Base-by-base conservation (phyloP, 2,329 filamentous ascomycete genomes). In the Fusarium sambucinum region DNA sequence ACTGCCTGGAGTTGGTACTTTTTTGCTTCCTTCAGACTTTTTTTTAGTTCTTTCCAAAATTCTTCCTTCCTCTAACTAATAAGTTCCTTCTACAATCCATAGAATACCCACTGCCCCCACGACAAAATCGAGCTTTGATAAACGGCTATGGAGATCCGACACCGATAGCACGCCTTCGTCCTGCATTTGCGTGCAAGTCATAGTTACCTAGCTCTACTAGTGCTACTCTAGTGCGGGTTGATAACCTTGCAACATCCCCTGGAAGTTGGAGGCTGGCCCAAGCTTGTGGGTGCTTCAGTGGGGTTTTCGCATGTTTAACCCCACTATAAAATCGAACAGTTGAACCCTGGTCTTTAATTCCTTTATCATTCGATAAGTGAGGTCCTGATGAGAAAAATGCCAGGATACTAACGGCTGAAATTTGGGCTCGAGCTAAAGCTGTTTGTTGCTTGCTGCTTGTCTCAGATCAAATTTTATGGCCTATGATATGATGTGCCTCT, bases 291-390 rank as follows among this genome's bases (percentile, higher is more conserved):
- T 37, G 46, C 37, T 46, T 54, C 27, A 40, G 61, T 59, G 61
- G 61, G 48, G 38, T 65, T 62, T 44, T 53, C 33, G 46, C 46
- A 59, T 65, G 30, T 59, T 47, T 30, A 25, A 32, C 45, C 44
- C 60, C 61, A 64, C 54, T 65, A 23, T 27, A 52, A 59, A 62
- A 41, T 56, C 35, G 59, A 47, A 12, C 61, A 37, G 40, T 40
- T 48, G 48, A 29, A 32, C 47, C 62, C 62, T 48, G 32, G 60
- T 46, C 44, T 19, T 19, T 33, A 63, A 52, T 60, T 32, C 38
- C 33, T 57, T 54, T 59, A 69, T 70, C 56, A 51, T 71, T 68
- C 66, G 70, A 73, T 70, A 55, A 52, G 50, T 50, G 55, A 59
- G 58, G 42, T 55, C 48, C 62, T 46, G 57, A 56, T 35, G 48